Conservation (phyloP, 2,329 filamentous ascomycete genomes). For the Parafenestella ontariensis region DNA sequence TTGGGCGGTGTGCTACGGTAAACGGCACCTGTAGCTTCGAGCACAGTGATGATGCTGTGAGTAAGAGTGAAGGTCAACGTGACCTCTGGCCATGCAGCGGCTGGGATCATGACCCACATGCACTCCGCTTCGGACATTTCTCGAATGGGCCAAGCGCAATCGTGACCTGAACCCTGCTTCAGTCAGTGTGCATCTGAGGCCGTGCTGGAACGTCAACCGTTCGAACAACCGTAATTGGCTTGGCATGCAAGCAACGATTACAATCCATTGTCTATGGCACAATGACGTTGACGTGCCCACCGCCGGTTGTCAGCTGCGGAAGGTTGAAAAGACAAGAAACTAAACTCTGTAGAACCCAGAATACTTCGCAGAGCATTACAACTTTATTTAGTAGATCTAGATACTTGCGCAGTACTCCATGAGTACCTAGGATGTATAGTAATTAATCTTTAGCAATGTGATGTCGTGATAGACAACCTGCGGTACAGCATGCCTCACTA, state of each 20-base stretch:
- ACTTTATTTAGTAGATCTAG: no score
- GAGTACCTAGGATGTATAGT: no score
- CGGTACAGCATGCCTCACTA: neutral
- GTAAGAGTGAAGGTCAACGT: slow-evolving; percentile 12
- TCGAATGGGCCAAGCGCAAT: slow-evolving; percentile 7
- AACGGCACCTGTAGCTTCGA: slow-evolving; percentile 13
- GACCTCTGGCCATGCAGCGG: slow-evolving; percentile 8
- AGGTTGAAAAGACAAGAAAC: no score
- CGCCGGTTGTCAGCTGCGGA: no score
- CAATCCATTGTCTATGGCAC: neutral
- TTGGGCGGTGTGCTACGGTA: slow-evolving; percentile 17
- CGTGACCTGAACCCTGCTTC: slow-evolving; percentile 2
- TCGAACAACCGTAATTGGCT: neutral
- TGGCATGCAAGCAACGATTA: neutral
- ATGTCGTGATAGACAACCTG: neutral
- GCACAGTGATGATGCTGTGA: slow-evolving; percentile 7
- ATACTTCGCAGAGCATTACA: no score
- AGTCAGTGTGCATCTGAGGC: slow-evolving; percentile 9
- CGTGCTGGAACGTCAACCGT: slow-evolving; percentile 13
- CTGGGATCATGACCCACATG: neutral
- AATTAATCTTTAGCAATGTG: no score
- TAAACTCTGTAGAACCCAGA: no score
- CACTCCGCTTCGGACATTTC: neutral
- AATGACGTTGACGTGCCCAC: no score
- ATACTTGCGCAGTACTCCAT: no score